Evolutionary conservation across 192 early-diverging fungal species (phyloP), one percentile per base, ranked within the genome.

Genomic region (Backusella tarrabulga): DNA sequence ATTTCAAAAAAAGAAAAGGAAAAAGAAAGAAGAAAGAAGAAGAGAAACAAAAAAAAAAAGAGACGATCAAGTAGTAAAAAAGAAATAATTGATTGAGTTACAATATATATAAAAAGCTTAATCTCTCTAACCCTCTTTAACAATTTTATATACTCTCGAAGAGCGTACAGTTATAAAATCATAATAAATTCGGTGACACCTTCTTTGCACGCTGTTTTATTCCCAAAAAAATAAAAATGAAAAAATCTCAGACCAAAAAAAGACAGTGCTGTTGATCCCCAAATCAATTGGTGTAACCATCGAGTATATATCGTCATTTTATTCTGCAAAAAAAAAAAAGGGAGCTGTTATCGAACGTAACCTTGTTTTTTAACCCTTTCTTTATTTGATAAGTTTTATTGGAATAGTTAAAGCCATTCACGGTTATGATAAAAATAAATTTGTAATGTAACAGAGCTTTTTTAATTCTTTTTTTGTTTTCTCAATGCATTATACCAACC

Each of bases 141-240:
- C n/a, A 11, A 23, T 4, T 54, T 21, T 54, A 54, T 44, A 44
- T 17, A 44, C 46, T 50, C 46, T 50, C 19, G 17, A 50, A n/a
- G 46, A 50, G 46, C 54, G 23, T 26, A 60, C 54, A 60, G 23
- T 60, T 60, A 60, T 60, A 23, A 23, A 23, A 60, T 60, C 23
- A 26, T 60, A 60, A 60, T 60, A 60, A 60, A 60, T 60, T 60
- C n/a, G 21, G 54, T 60, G 54, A 60, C 54, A 60, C 54, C 54
- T 60, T 60, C 2, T 8, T 60, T 60, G 54, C 54, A 60, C 54
- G 54, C 54, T 60, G 54, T 60, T 60, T 60, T 60, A 60, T 60
- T 60, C 54, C 54, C 54, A 60, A 60, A 60, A 50, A 50, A 50
- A 50, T 50, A 19, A 50, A 50, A 60, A 60, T 26, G 54, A 60